Conservation (phyloP, 2,329 filamentous ascomycete genomes). For the Gnomoniopsis smithogilvyi region DNA sequence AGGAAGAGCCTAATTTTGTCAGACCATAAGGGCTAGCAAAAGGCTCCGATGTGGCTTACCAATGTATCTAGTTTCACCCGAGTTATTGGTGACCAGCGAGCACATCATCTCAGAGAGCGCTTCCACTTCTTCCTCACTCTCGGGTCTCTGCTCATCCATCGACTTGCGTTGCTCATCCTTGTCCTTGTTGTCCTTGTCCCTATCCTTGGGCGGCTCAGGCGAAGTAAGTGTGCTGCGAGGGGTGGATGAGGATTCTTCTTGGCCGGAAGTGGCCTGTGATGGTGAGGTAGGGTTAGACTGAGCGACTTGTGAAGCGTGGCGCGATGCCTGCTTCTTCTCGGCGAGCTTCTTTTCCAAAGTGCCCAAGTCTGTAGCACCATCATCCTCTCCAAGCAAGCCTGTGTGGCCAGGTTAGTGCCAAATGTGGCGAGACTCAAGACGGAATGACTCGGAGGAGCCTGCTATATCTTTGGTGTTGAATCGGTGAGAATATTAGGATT, state of each 20-base stretch:
- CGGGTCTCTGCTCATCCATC: constrained; percentile 28
- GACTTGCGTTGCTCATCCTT: constrained; percentile 33
- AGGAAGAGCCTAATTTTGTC: constrained; percentile 72
- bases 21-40: constrained; percentile 2
- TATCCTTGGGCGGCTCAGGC: constrained; percentile 42
- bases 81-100: constrained; percentile 91
- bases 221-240: constrained; percentile 55
- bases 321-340: constrained; percentile 53
- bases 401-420: constrained; percentile 7
- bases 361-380: constrained; percentile 82
- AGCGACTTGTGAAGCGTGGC: constrained; percentile 44
- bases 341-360: constrained; percentile 76
- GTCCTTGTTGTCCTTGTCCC: constrained; percentile 29
- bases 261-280: constrained; percentile 41
- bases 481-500: background rate
- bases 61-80: constrained; percentile 92
- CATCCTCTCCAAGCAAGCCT: constrained; percentile 80
- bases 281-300: constrained; percentile 51
- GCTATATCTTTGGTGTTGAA: background rate
- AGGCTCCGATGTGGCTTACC: constrained; percentile 52
- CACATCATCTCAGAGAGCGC: constrained; percentile 98
- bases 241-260: constrained; percentile 41
- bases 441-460: background rate
- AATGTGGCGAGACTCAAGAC: background rate
- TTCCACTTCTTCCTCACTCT: constrained; percentile 71